Evolutionary conservation across 1,284 basidiomycete species (phyloP).

Genomic region (Papiliotrema terrestris): DNA sequence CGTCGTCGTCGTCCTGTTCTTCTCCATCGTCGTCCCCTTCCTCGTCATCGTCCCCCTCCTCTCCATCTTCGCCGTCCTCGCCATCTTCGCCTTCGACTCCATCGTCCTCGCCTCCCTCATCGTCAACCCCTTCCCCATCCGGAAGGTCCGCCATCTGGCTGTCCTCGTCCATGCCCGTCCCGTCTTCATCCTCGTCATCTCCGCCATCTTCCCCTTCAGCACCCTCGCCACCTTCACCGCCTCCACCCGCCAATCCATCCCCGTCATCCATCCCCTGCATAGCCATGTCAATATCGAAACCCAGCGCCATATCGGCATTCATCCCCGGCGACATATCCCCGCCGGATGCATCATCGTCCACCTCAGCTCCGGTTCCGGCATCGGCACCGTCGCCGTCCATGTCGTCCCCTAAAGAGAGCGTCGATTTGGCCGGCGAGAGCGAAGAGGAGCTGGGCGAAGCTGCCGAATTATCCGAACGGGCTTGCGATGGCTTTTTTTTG

Average conservation of each 20-base stretch:
- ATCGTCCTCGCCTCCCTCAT: conserved; percentile 51
- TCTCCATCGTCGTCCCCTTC: conserved; percentile 55
- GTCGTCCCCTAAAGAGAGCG: background rate
- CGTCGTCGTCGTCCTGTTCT: conserved; percentile 60
- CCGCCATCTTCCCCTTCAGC: conserved; percentile 8
- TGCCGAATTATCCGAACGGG: background rate
- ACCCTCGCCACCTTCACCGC: conserved; percentile 6
- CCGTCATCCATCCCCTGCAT: conserved; percentile 3
- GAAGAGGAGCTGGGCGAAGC: conserved; percentile 14
- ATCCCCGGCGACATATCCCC: background rate
- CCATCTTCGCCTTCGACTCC: conserved; percentile 9
- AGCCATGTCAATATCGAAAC: background rate
- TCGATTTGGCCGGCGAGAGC: conserved; percentile 21
- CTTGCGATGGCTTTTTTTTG: background rate
- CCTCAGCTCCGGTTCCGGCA: background rate
- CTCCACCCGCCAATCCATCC: conserved; percentile 2
- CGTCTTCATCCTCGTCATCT: conserved; percentile 12
- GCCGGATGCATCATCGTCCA: background rate
- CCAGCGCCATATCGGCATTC: background rate
- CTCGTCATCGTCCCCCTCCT: conserved; percentile 3
- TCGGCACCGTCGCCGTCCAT: background rate
- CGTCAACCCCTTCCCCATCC: conserved; percentile 8
- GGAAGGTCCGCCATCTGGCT: conserved; percentile 1
- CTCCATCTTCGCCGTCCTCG: conserved; percentile 3
- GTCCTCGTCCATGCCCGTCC: conserved; percentile 9